Conservation (phyloP, 352 stramenopile species). For the Thalassiosira allenii region DNA sequence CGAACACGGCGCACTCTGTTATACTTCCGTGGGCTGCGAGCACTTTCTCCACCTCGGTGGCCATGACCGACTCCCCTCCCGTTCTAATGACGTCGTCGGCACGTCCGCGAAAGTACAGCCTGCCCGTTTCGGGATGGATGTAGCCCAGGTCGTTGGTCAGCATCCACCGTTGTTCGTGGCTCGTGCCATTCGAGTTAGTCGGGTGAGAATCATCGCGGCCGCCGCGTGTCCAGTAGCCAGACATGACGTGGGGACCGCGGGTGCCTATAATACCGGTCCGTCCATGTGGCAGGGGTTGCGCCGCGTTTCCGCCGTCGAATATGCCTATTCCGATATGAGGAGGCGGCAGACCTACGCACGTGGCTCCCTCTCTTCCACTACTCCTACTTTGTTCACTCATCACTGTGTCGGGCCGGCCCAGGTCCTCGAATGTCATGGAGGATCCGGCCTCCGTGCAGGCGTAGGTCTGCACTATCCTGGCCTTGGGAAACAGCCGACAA, state of each 20-base stretch:
- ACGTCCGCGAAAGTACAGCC: constrained; percentile 83
- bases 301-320: constrained; percentile 13
- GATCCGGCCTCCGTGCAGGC: constrained; percentile 88
- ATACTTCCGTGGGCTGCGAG: constrained; percentile 62
- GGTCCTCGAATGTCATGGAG: constrained; percentile 85
- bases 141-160: constrained; percentile 86
- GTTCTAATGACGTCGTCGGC: constrained; percentile 85
- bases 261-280: constrained; percentile 84
- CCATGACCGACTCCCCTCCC: constrained; percentile 86
- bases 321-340: constrained; percentile 69
- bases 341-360: constrained; percentile 72
- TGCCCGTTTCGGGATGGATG: constrained; percentile 57
- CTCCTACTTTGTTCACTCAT: not conserved
- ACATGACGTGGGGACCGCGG: constrained; percentile 85
- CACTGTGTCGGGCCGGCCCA: constrained; percentile 15
- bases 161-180: constrained; percentile 63
- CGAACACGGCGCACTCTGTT: constrained; percentile 79
- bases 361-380: constrained; percentile 20
- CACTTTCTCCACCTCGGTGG: constrained; percentile 85
- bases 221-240: constrained; percentile 85
- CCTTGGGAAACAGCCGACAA: constrained; percentile 75
- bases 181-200: not conserved
- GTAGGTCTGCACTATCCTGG: constrained; percentile 87
- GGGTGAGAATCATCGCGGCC: too few species aligned
- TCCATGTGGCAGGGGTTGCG: constrained; percentile 16